Percentiles rank a stretch among this genome's conserved stretches.
Evolutionary conservation across 2,329 filamentous ascomycete genomes (phyloP).

Genomic region (Nannizziopsis barbatae): DNA sequence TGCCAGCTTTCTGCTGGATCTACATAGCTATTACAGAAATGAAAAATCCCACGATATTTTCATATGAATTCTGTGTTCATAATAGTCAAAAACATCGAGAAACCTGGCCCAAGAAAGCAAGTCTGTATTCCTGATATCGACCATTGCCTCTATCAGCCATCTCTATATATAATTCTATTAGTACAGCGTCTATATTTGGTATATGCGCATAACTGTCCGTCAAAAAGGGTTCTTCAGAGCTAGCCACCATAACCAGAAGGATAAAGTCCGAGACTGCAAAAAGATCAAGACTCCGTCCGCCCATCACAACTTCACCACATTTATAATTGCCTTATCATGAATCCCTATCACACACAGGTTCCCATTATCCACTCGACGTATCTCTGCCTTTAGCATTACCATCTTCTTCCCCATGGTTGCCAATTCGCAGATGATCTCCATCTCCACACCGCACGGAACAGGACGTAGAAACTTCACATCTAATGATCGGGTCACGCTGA

Average conservation of each 20-base stretch:
- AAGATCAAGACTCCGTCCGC: not conserved
- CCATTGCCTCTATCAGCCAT: too few relatives aligned
- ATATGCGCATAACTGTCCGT: too few relatives aligned
- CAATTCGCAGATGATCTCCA: constrained; percentile 47
- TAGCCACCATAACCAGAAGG: not conserved
- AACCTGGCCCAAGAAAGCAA: too few relatives aligned
- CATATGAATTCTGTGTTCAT: too few relatives aligned
- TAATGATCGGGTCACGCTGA: constrained; percentile 56
- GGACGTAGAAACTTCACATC: constrained; percentile 58
- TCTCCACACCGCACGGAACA: constrained; percentile 41
- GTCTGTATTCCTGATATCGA: too few relatives aligned
- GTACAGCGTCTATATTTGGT: too few relatives aligned
- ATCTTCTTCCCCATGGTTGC: constrained; percentile 48
- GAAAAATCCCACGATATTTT: not conserved
- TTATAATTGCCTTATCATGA: constrained; percentile 54
- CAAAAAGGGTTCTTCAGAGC: too few relatives aligned
- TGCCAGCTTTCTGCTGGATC: not conserved
- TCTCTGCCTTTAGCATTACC: constrained; percentile 43
- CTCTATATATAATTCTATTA: too few relatives aligned
- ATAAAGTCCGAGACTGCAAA: not conserved
- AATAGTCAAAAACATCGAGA: too few relatives aligned
- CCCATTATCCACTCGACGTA: constrained; percentile 45
- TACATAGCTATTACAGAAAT: not conserved
- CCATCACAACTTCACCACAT: constrained; percentile 28
- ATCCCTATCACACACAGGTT: constrained; percentile 48